Conservation (phyloP, 2,329 filamentous ascomycete genomes). For the Fusarium poae region DNA sequence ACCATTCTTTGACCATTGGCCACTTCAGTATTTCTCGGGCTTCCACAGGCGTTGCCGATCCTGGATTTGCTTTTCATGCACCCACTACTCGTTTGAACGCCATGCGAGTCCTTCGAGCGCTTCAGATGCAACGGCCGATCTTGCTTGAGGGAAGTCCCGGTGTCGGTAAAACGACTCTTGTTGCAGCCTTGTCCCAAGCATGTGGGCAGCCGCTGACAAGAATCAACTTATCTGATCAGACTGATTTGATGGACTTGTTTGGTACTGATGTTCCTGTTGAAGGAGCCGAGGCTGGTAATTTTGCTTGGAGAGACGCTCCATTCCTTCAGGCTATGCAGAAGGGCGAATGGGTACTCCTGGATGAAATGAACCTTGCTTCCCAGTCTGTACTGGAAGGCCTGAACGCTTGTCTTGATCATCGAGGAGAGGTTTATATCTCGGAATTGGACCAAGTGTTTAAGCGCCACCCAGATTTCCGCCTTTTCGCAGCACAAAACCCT, state of each 20-base stretch:
- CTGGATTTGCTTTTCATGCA: slow-evolving; percentile 77
- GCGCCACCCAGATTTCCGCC: slow-evolving; percentile 87
- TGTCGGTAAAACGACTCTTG: slow-evolving; percentile 95
- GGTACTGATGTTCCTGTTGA: slow-evolving; percentile 96
- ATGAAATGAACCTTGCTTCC: slow-evolving; percentile 98
- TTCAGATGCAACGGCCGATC: slow-evolving; percentile 91
- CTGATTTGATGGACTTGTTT: slow-evolving; percentile 96
- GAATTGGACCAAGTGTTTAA: slow-evolving; percentile 96
- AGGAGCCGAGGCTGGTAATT: slow-evolving; percentile 89
- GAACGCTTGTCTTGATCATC: slow-evolving; percentile 96
- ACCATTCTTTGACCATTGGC: slow-evolving; percentile 73
- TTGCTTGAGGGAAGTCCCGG: slow-evolving; percentile 97
- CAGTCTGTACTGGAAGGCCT: slow-evolving; percentile 96
- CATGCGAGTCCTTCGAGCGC: slow-evolving; percentile 88
- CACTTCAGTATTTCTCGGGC: slow-evolving; percentile 74
- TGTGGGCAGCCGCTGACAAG: slow-evolving; percentile 87
- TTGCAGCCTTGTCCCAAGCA: slow-evolving; percentile 84
- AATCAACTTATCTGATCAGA: slow-evolving; percentile 98
- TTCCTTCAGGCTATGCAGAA: slow-evolving; percentile 97
- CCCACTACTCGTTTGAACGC: slow-evolving; percentile 91
- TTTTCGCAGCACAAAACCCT: slow-evolving; percentile 97
- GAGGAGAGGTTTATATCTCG: slow-evolving; percentile 94
- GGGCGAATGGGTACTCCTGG: slow-evolving; percentile 94
- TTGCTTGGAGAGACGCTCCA: slow-evolving; percentile 94
- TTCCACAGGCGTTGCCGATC: slow-evolving; percentile 56